Evolutionary conservation across 805 yeast species (phyloP), one percentile per base, ranked within the genome.

Genomic region (Brettanomyces nanus): DNA sequence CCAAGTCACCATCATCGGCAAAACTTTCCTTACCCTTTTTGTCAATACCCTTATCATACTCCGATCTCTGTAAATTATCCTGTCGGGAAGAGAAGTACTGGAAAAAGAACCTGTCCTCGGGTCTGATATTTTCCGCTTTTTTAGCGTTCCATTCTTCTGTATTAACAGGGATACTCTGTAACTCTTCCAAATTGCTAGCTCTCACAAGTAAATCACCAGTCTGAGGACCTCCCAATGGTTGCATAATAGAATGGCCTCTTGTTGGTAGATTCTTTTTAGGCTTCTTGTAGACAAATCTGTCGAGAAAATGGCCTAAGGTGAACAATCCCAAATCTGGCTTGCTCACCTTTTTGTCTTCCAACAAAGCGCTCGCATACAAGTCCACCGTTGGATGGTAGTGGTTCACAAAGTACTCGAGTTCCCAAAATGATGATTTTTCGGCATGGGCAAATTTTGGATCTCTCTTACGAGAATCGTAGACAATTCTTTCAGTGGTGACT

Each of bases 241-340:
- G 98, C 97, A 92, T 92, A 56, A 92, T 89, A 31, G 97, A 86
- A 4, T 82, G 68, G 52, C 97, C 97, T 56, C 83, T 79, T n/a
- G 79, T 64, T 25, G 66, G 58, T 15, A 77, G 68, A 59, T 81
- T 84, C 51, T 77, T 81, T 64, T 85, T 86, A 34, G 96, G 85
- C 58, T 87, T 86, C 63, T 85, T 82, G 66, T 92, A 92, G 28
- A 92, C 96, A 63, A 94, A 92, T 59, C 95, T 76, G 61, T 92
- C 96, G 63, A 92, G 71, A 75, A 92, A 92, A 61, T 87, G 97
- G 17, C 84, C 69, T 45, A 92, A 67, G 1, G 96, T 80, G 61
- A 77, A 90, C 43, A 92, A 71, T 5, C 95, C 95, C 38, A 92
- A 65, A 61, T 92, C 97, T 4, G 98, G 98, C 52, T 87, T 84